phyloP scores from a whole-genome alignment of 305 asterid genomes.

The Euphrasia arctica region DNA sequence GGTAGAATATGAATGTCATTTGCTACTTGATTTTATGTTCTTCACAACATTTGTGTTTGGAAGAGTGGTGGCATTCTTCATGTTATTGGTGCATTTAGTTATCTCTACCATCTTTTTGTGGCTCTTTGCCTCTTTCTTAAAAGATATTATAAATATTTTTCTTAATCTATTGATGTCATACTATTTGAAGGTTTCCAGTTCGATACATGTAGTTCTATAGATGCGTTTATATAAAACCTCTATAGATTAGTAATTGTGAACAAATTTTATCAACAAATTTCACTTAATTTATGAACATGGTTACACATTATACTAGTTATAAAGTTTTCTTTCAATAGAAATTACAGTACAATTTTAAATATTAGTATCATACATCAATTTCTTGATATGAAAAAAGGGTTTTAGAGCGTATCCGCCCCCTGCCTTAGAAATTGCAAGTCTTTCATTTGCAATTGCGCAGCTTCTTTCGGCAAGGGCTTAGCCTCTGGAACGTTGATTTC shows the following conservation, averaged over 20 bases:
- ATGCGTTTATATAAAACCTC: too few relatives aligned
- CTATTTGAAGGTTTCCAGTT: too few relatives aligned
- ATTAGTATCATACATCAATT: neutral
- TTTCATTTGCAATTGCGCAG: conserved; percentile 84
- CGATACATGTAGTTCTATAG: too few relatives aligned
- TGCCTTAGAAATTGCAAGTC: conserved; percentile 78
- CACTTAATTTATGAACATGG: too few relatives aligned
- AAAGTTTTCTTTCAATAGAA: too few relatives aligned
- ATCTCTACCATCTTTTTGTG: neutral
- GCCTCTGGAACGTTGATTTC: conserved; percentile 53
- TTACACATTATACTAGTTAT: too few relatives aligned
- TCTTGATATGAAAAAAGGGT: neutral
- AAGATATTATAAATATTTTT: too few relatives aligned
- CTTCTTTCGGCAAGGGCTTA: conserved; percentile 77
- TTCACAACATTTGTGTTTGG: neutral
- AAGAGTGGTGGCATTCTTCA: neutral
- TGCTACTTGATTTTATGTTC: conserved; percentile 13
- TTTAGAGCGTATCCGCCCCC: conserved; percentile 34
- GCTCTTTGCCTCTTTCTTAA: too few relatives aligned
- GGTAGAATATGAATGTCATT: conserved; percentile 17
- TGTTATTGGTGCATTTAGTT: conserved; percentile 4
- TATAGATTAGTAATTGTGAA: too few relatives aligned
- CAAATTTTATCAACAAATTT: too few relatives aligned
- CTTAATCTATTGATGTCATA: too few relatives aligned
- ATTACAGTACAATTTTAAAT: too few relatives aligned